Percentiles rank a stretch among this genome's conserved stretches.
phyloP scores from a whole-genome alignment of 805 yeast genomes.

The Barnettozyma siamensis region DNA sequence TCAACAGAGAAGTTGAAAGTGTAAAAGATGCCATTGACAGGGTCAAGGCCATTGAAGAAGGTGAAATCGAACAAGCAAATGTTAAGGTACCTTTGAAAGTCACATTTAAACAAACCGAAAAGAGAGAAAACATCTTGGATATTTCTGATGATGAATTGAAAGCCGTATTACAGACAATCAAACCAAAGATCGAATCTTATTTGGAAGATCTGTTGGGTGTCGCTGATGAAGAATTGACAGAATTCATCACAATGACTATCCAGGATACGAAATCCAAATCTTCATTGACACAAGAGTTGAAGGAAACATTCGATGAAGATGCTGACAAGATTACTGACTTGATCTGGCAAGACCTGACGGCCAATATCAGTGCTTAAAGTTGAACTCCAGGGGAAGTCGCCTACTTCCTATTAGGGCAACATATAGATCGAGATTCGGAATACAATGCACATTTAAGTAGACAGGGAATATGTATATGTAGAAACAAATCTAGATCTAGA shows the following conservation, averaged over 20 bases:
- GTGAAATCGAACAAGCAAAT: constrained; percentile 4
- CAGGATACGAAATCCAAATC: constrained; percentile 28
- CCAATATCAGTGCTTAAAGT: background rate
- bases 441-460: no score
- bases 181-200: constrained; percentile 34
- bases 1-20: constrained; percentile 34
- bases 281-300: constrained; percentile 37
- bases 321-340: constrained; percentile 36
- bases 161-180: constrained; percentile 22
- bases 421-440: background rate
- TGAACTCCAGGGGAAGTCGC: no score
- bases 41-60: constrained; percentile 29
- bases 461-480: no score
- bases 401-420: no score
- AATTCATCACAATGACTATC: constrained; percentile 37
- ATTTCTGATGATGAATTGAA: constrained; percentile 11
- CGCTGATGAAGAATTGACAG: constrained; percentile 44
- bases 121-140: constrained; percentile 3
- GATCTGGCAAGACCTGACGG: constrained; percentile 28
- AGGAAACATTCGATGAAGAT: constrained; percentile 48
- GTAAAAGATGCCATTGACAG: constrained; percentile 36
- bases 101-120: constrained; percentile 2
- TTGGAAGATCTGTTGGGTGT: constrained; percentile 50
- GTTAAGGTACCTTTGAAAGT: constrained; percentile 5
- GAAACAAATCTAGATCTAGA: no score